Base-by-base conservation (phyloP, 1,284 basidiomycete species). In the Rhodofomes roseus region DNA sequence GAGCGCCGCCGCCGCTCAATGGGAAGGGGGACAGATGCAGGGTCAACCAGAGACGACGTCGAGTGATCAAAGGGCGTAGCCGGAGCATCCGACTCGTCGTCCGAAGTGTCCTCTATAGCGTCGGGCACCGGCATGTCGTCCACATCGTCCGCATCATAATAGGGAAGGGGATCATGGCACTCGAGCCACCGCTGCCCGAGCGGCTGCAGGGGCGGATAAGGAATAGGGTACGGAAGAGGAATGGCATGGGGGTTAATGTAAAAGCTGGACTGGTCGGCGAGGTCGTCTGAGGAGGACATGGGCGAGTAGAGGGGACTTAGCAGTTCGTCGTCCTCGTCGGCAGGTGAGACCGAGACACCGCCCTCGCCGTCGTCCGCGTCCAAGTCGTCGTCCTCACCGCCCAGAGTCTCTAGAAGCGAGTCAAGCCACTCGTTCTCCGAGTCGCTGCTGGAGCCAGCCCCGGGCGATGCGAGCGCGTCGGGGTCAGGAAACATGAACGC, bases 401-500 rank as follows among this genome's bases (percentile, higher is more conserved):
- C 83, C 40, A 92, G 81, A 8, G 79, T 81, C 76, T 90, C 86
- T 65, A 92, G 73, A 56, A 92, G 76, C 39, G 89, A 88, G 73
- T 92, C 87, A 58, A 92, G 79, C 90, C 90, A 92, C 68, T 85
- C 80, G 54, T 83, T 84, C 74, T 92, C 90, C 44, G 85, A 84
- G 62, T 76, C 46, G 46, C 25, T 73, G 63, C 74, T 76, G 63
- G 74, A 72, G 59, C 74, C 75, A 36, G 66, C 56, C 55, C 74
- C 67, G 61, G 69, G 73, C 58, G 73, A 61, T 60, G 73, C 74
- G 61, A 81, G 78, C 60, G 81, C 79, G 70, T 81, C 83, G 60
- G 84, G 86, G 70, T 90, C 88, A 22, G 89, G 89, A 68, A 91
- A 92, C 80, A 90, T 82, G 77, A 90, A 92, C 22, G 84, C 81